phyloP scores from a whole-genome alignment of 768 basidiomycete genomes.

The Cystobasidium tubakii region DNA sequence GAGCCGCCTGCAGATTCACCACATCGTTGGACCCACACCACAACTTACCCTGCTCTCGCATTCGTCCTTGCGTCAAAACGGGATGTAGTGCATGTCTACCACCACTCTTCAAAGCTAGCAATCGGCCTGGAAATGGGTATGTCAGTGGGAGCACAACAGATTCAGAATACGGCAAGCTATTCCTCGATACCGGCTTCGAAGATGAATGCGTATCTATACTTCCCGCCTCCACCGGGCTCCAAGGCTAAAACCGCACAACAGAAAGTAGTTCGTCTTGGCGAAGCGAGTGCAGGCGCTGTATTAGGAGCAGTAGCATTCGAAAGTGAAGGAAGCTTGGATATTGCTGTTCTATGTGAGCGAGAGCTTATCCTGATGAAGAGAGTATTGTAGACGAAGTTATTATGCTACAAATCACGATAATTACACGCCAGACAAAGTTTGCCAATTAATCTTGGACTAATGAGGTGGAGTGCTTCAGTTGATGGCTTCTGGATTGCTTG shows the following conservation, averaged over 20 bases:
- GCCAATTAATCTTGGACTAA: too few species aligned
- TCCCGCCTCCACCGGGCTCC: conserved; percentile 9
- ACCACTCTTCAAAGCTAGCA: conserved; percentile 60
- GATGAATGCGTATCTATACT: conserved; percentile 42
- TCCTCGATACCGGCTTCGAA: not conserved
- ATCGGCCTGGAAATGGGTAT: conserved; percentile 42
- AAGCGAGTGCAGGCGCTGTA: conserved; percentile 28
- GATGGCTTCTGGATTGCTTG: too few species aligned
- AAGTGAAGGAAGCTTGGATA: conserved; percentile 5
- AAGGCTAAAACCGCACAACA: conserved; percentile 34
- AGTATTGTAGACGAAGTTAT: not conserved
- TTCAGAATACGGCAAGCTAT: not conserved
- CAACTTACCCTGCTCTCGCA: conserved; percentile 81
- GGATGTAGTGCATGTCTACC: conserved; percentile 79
- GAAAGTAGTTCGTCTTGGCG: conserved; percentile 39
- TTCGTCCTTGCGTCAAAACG: conserved; percentile 93
- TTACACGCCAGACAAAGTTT: too few species aligned
- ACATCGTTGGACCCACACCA: conserved; percentile 62
- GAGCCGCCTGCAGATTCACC: conserved; percentile 46
- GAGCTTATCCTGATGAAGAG: conserved; percentile 36
- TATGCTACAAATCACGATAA: not conserved
- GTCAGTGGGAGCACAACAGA: not conserved
- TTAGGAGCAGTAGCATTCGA: conserved; percentile 38
- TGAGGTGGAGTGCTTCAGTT: not conserved
- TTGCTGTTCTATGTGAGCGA: conserved; percentile 39